These are phyloP conservation scores for Tuber melanosporum DNA, from an alignment of 495 filamentous ascomycete species.

Conservation along the genomic window DNA sequence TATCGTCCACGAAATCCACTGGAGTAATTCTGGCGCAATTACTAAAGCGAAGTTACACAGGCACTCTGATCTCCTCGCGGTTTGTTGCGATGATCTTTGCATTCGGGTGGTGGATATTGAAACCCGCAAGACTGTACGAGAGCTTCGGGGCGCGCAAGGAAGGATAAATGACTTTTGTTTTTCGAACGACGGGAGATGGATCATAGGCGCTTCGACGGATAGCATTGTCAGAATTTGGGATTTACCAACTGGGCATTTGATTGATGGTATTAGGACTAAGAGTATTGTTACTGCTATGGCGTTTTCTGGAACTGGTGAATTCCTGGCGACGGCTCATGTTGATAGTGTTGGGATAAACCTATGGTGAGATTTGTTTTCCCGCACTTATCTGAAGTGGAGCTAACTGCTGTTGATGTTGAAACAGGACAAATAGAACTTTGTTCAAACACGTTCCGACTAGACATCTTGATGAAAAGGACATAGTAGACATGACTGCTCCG, in stretches of 20 bases:
- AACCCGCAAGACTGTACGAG: slow-evolving; percentile 80
- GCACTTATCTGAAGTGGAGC: not conserved
- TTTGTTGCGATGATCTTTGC: slow-evolving; percentile 81
- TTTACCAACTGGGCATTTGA: slow-evolving; percentile 86
- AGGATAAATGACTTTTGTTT: slow-evolving; percentile 82
- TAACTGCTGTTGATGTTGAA: slow-evolving; percentile 14
- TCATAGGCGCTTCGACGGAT: slow-evolving; percentile 81
- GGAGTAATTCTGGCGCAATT: slow-evolving; percentile 68
- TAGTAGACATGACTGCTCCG: slow-evolving; percentile 57
- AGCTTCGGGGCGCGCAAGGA: slow-evolving; percentile 81
- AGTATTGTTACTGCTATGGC: slow-evolving; percentile 73
- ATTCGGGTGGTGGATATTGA: slow-evolving; percentile 86
- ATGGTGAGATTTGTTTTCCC: slow-evolving; percentile 50
- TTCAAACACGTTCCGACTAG: slow-evolving; percentile 82
- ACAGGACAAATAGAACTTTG: slow-evolving; percentile 71
- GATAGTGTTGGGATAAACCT: slow-evolving; percentile 82
- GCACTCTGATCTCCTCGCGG: slow-evolving; percentile 76
- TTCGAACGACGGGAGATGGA: slow-evolving; percentile 89
- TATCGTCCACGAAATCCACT: slow-evolving; percentile 74
- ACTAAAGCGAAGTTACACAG: slow-evolving; percentile 73
- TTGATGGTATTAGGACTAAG: slow-evolving; percentile 74
- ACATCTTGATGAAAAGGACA: slow-evolving; percentile 67
- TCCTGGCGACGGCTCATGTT: slow-evolving; percentile 77
- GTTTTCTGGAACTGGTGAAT: slow-evolving; percentile 86
- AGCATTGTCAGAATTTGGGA: slow-evolving; percentile 85